Conservation (phyloP, 768 basidiomycete genomes). For the Lepiota venenata region DNA sequence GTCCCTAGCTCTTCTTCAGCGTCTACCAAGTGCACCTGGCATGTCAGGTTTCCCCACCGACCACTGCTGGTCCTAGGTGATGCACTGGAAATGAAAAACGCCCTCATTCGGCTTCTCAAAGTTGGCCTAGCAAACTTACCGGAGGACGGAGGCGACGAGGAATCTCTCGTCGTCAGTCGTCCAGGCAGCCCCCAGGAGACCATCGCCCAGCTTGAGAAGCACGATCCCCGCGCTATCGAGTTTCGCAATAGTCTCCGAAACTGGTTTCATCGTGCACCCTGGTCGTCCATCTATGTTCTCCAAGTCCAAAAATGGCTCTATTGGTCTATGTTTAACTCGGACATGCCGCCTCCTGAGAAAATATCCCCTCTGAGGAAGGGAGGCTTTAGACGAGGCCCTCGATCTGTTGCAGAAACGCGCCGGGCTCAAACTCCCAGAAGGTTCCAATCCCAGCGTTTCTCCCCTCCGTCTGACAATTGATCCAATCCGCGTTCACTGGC, state of each 20-base stretch:
- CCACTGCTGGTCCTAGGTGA: conserved; percentile 43
- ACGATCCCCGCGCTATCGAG: conserved; percentile 72
- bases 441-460: conserved; percentile 45
- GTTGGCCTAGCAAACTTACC: conserved; percentile 58
- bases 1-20: conserved; percentile 61
- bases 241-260: conserved; percentile 67
- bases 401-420: conserved; percentile 67
- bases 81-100: conserved; percentile 51
- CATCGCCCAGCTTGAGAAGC: conserved; percentile 50
- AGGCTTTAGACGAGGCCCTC: conserved; percentile 57
- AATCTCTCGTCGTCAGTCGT: conserved; percentile 41
- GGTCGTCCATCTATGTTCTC: conserved; percentile 62
- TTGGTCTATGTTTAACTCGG: conserved; percentile 77
- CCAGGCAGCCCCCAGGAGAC: conserved; percentile 62
- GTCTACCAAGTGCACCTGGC: conserved; percentile 57
- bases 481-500: conserved; percentile 59
- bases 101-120: conserved; percentile 61
- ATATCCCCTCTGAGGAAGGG: conserved; percentile 43
- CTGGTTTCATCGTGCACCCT: conserved; percentile 77
- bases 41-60: conserved; percentile 41
- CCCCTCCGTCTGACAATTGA: conserved; percentile 79
- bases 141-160: conserved; percentile 51
- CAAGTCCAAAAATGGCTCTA: conserved; percentile 76
- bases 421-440: conserved; percentile 61
- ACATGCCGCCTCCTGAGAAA: conserved; percentile 48